Evolutionary conservation across 139 green algal species (phyloP), one percentile per base, ranked within the genome.

Genomic region (Chlorella sp.): DNA sequence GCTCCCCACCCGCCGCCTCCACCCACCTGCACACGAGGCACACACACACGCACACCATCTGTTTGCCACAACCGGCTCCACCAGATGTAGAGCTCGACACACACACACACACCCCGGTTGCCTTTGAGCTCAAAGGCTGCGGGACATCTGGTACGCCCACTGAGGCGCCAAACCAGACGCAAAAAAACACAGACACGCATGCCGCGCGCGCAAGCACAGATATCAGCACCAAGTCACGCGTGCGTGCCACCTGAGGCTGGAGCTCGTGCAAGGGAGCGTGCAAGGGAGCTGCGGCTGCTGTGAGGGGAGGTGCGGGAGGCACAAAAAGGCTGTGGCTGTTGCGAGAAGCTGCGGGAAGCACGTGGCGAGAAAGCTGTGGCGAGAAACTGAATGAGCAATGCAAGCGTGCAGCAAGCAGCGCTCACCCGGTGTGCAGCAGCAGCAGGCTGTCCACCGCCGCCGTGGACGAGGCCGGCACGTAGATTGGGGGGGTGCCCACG

Each of bases 401-500:
- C 59, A 65, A 31, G 5, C 59, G n/a, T 65, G n/a, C 59, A 65
- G 59, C 30, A 49, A 42, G 2, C 2, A 2, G 3, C 65, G n/a
- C 68, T 29, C 67, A 83, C 74, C 73, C 49, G 14, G 79, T 84
- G 61, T 80, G 71, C 49, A 75, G 65, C 65, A 81, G 79, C 60
- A 84, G 61, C 79, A 80, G n/a, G 1, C 60, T 33, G 17, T 81
- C 79, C 17, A 80, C 71, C 0, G 79, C 79, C 3, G 74, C 29
- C 1, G 23, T 68, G 4, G 70, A 22, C 4, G 70, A 68, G n/a
- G 63, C 70, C 20, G 74, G 73, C 1, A 34, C 35, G 66, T 74
- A 84, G 60, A 84, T 80, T 5, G 79, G 79, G n/a, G 74, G 33
- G 17, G 30, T 26, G 61, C 79, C 79, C 70, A 70, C 78, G 66